phyloP scores from a whole-genome alignment of 176 grass and related monocot genomes.

The Miscanthus lutarioriparius region DNA sequence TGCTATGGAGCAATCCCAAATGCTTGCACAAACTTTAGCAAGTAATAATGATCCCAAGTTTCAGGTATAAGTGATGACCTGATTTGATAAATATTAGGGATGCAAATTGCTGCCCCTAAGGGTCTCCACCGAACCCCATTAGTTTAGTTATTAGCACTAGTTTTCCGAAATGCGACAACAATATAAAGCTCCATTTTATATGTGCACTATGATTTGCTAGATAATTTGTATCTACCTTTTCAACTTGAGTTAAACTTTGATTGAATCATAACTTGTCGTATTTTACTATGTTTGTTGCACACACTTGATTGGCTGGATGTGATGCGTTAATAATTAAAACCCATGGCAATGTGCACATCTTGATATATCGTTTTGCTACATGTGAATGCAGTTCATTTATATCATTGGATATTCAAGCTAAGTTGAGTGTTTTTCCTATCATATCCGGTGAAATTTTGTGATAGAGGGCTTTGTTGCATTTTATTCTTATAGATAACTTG shows the following conservation, averaged over 20 bases:
- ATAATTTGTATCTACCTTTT: conserved; percentile 1
- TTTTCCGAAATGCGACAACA: not conserved
- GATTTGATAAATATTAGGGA: conserved; percentile 6
- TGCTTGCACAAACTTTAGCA: conserved; percentile 91
- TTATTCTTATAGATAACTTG: not conserved
- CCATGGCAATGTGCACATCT: not conserved
- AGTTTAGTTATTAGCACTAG: not conserved
- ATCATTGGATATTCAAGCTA: not conserved
- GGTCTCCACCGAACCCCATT: no score
- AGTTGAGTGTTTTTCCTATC: not conserved
- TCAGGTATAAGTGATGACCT: conserved; percentile 64
- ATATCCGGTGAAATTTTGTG: not conserved
- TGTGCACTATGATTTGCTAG: conserved; percentile 1
- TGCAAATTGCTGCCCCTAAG: not conserved
- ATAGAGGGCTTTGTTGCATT: not conserved
- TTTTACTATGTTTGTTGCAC: conserved; percentile 13
- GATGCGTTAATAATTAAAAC: conserved; percentile 1
- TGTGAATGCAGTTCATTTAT: not conserved
- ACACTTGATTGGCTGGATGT: not conserved
- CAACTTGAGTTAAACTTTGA: conserved; percentile 21
- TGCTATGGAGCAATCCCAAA: conserved; percentile 88
- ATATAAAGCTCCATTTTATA: conserved; percentile 31
- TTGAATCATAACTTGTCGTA: conserved; percentile 21
- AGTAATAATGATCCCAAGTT: conserved; percentile 94
- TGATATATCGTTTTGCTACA: conserved; percentile 2